Evolutionary conservation across 1,139 yeast genomes (phyloP), one percentile per base, ranked within the genome.

Genomic region (Yamadazyma dushanensis): DNA sequence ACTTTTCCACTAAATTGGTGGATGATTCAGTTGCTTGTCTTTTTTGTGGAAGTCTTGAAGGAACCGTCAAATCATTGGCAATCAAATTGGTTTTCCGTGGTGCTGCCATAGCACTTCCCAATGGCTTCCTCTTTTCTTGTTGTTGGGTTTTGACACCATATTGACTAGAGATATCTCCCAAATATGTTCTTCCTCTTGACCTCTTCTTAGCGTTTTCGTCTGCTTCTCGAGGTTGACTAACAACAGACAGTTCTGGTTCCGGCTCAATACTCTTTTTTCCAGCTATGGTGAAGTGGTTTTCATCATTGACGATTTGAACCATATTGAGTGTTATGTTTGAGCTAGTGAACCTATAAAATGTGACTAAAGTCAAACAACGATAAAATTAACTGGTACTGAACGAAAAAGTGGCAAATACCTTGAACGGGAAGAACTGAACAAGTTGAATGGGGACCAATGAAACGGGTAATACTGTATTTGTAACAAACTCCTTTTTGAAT

Each of bases 11-110:
- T 40, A 73, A 56, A 48, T 70, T 72, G 5, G 77, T 68, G 26
- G 76, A 68, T 18, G 78, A 70, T 46, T 73, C 78, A 6, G 81
- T 73, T 2, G 81, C 81, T 49, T 67, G 79, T 46, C 82, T 61
- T 45, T 77, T 77, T 43, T 73, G 66, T 5, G 82, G 80, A 56
- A 75, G 54, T 45, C 80, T 65, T 31, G 74, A 57, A 22, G 72
- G 67, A 15, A 60, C 55, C 6, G 45, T 26, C 29, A 51, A 41
- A 13, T 50, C 46, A 15, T 34, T 44, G 7, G 43, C 40, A 13
- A 31, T 45, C 9, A 34, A 9, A 35, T 32, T 37, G 16, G 43
- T 17, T 25, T 46, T 38, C 31, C 56, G 58, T 14, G 31, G 38
- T 37, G 67, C 66, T 19, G 57, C 63, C 28, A 44, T 41, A 37